These are phyloP conservation scores for Penicillium psychrofluorescens DNA, from an alignment of 495 filamentous ascomycete species.

Conservation along the genomic window DNA sequence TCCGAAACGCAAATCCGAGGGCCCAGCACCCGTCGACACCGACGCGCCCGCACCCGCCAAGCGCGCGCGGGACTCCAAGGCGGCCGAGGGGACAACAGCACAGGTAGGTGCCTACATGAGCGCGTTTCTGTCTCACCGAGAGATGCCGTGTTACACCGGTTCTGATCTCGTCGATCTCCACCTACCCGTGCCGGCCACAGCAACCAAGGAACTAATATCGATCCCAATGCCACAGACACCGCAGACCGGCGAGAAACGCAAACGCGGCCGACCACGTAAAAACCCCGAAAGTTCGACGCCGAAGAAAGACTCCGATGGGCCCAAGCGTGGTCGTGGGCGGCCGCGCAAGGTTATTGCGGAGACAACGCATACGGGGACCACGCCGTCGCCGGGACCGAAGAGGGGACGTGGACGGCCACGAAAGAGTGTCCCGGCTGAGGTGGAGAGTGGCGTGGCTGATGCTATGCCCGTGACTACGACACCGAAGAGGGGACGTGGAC, in stretches of 20 bases:
- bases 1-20: slow-evolving; percentile 22
- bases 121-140: background rate
- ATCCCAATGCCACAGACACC: slow-evolving; percentile 10
- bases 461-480: slow-evolving; percentile 1
- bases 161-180: background rate
- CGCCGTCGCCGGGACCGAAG: slow-evolving; percentile 3
- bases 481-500: slow-evolving; percentile 14
- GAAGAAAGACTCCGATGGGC: slow-evolving; percentile 15
- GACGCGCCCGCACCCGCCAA: slow-evolving; percentile 15
- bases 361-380: slow-evolving; percentile 2
- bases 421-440: background rate
- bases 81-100: background rate
- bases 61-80: slow-evolving; percentile 7
- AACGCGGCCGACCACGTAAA: slow-evolving; percentile 34
- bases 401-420: slow-evolving; percentile 15
- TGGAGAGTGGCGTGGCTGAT: too few relatives aligned
- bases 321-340: slow-evolving; percentile 36
- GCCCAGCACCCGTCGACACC: slow-evolving; percentile 12
- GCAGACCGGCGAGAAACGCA: slow-evolving; percentile 28
- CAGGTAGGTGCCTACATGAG: slow-evolving; percentile 7
- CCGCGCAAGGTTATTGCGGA: slow-evolving; percentile 15
- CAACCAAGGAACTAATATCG: background rate
- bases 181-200: background rate
- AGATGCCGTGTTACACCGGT: too few relatives aligned
- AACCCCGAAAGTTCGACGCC: slow-evolving; percentile 17